These are phyloP conservation scores for Daldinia eschscholtzii DNA, from an alignment of 2,329 filamentous ascomycete genomes.

Conservation along the genomic window DNA sequence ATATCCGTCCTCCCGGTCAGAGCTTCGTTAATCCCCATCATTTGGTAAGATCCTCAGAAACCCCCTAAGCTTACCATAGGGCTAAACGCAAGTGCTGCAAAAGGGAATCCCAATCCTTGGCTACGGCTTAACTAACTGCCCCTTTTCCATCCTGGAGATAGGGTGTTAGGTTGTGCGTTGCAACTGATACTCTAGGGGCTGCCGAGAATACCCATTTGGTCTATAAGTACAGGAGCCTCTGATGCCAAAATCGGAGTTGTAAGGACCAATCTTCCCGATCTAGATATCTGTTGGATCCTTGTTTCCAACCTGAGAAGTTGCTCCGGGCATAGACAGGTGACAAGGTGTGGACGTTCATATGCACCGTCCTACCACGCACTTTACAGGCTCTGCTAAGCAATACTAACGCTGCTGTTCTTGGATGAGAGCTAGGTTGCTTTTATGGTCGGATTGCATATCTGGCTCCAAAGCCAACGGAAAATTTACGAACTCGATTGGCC, in stretches of 20 bases:
- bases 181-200: slow-evolving; percentile 33
- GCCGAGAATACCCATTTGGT: slow-evolving; percentile 35
- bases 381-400: slow-evolving; percentile 43
- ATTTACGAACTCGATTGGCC: slow-evolving; percentile 49
- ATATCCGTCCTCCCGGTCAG: slow-evolving; percentile 33
- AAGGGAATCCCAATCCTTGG: slow-evolving; percentile 18
- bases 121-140: slow-evolving; percentile 25
- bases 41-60: slow-evolving; percentile 28
- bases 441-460: slow-evolving; percentile 47
- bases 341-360: slow-evolving; percentile 46
- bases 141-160: slow-evolving; percentile 19
- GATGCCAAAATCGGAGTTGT: slow-evolving; percentile 37
- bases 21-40: slow-evolving; percentile 29
- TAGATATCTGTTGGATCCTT: slow-evolving; percentile 42
- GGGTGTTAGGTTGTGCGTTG: slow-evolving; percentile 22
- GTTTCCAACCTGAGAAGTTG: slow-evolving; percentile 42
- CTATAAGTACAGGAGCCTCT: slow-evolving; percentile 27
- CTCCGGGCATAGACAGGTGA: slow-evolving; percentile 41
- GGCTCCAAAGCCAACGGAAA: slow-evolving; percentile 43
- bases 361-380: slow-evolving; percentile 45
- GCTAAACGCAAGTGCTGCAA: slow-evolving; percentile 24
- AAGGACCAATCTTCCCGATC: slow-evolving; percentile 43
- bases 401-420: slow-evolving; percentile 46
- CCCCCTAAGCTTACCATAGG: slow-evolving; percentile 20
- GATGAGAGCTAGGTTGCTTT: slow-evolving; percentile 46